A percentile compares a stretch with the other conserved stretches of the same genome.
phyloP scores from a whole-genome alignment of 148 eudicot genomes.

The Heliamphora exappendiculata region DNA sequence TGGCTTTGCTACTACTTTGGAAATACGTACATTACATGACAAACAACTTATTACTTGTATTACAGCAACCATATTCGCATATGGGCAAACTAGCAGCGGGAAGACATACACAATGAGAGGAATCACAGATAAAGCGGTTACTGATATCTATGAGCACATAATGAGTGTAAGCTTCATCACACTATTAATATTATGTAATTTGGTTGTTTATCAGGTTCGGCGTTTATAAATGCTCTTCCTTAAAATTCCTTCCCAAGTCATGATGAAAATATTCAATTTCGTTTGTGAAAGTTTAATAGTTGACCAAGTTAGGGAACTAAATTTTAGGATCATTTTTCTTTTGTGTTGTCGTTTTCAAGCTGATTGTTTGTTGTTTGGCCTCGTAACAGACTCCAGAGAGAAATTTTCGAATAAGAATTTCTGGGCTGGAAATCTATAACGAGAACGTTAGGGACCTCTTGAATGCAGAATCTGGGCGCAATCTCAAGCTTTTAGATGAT shows the following conservation, averaged over 20 bases:
- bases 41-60: conserved; percentile 3
- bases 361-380: conserved; percentile 11
- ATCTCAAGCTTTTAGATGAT: conserved; percentile 87
- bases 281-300: not conserved
- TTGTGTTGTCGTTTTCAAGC: not conserved
- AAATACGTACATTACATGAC: not conserved
- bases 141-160: conserved; percentile 61
- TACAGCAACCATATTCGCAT: conserved; percentile 92
- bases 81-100: conserved; percentile 98
- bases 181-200: not conserved
- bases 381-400: conserved; percentile 70
- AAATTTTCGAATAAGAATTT: conserved; percentile 70
- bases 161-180: conserved; percentile 37
- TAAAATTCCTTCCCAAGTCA: not conserved
- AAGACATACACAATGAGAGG: conserved; percentile 96
- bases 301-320: not conserved
- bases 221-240: not conserved
- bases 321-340: not conserved
- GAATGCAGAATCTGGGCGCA: conserved; percentile 81
- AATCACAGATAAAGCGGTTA: conserved; percentile 77
- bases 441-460: conserved; percentile 87
- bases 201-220: not conserved
- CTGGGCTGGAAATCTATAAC: conserved; percentile 91
- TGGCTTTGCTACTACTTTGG: not conserved
- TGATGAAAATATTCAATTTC: not conserved